Percentiles rank a stretch among this genome's conserved stretches.
These are phyloP conservation scores for Plantago coronopus DNA, from an alignment of 305 asterid genomes.

Conservation along the genomic window DNA sequence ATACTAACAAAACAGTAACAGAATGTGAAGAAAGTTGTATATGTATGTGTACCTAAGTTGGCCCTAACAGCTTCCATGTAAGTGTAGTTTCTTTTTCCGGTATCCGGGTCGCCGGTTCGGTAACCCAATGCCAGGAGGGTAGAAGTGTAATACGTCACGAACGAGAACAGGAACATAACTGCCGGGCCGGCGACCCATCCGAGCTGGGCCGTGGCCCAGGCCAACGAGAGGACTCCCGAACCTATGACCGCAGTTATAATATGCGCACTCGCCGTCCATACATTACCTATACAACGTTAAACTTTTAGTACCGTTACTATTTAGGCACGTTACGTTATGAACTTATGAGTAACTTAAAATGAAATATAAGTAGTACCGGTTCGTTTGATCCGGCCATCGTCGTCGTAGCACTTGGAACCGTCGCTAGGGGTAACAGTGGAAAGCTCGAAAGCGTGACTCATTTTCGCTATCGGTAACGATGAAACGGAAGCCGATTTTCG, in stretches of 20 bases:
- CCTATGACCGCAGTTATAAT: conserved; percentile 54
- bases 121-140: conserved; percentile 37
- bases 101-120: conserved; percentile 27
- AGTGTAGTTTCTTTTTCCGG: conserved; percentile 44
- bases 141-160: conserved; percentile 39
- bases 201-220: conserved; percentile 49
- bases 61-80: conserved; percentile 48
- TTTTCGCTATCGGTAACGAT: not conserved
- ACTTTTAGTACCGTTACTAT: not conserved
- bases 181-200: conserved; percentile 50
- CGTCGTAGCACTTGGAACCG: conserved; percentile 14
- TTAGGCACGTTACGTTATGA: not conserved
- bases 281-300: conserved; percentile 26
- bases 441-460: conserved; percentile 1
- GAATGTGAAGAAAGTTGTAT: not conserved
- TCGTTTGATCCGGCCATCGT: conserved; percentile 9
- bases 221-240: conserved; percentile 46
- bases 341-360: too few relatives aligned
- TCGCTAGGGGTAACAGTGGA: conserved; percentile 6
- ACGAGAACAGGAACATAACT: conserved; percentile 34
- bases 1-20: not conserved
- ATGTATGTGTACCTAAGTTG: conserved; percentile 21
- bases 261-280: conserved; percentile 50
- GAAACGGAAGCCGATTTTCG: not conserved
- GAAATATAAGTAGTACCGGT: conserved; percentile 1